Base-by-base conservation (phyloP, 768 basidiomycete species). In the Omphalotus guepiniiformis region DNA sequence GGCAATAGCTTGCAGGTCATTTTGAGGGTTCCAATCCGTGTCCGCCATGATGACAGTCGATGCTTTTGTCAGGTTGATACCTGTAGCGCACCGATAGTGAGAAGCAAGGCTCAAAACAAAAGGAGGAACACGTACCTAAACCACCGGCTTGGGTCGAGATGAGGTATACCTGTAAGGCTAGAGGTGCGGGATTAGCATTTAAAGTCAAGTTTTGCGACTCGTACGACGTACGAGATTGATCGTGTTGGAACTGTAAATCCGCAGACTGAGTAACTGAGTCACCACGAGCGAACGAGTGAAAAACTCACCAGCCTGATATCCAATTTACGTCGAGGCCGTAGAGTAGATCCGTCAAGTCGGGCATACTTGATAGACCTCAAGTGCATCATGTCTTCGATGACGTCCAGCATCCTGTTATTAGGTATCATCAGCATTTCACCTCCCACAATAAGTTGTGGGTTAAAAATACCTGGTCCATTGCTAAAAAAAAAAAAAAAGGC, bases 1-100 rank as follows among this genome's bases (percentile, higher is more conserved):
- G 19, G 89, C 89, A 62, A 91, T 88, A 1, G 89, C 89, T 64
- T 91, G 88, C 5, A 91, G 66, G 60, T 92, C 89, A 59, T 88
- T 90, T 62, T 89, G 78, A 13, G 80, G 80, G 59, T 81, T 81
- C 79, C 80, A 81, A 38, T 80, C 79, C 0, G 73, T 76, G 60
- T 91, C 88, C 53, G 83, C 85, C 73, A 91, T 85, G 58, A 90
- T 82, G 53, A 88, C 86, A 3, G 80, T 83, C 38, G 86, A 78
- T 4, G 89, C 89, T 49, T 77, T 89, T 46, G 89, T 89, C 41
- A 92, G 72, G 57, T 92, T 92, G 66, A 92, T 88, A 40, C 88
- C 88, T 69, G 71, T 50, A 30, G 58, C 54, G 37, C 12, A 18
- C 53, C 55, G 34, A 69, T 45, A 53, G 61, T 50, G 3, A 57